These are phyloP conservation scores for Dothiorella sarmentorum DNA, from an alignment of 2,329 filamentous ascomycete species.

Conservation along the genomic window DNA sequence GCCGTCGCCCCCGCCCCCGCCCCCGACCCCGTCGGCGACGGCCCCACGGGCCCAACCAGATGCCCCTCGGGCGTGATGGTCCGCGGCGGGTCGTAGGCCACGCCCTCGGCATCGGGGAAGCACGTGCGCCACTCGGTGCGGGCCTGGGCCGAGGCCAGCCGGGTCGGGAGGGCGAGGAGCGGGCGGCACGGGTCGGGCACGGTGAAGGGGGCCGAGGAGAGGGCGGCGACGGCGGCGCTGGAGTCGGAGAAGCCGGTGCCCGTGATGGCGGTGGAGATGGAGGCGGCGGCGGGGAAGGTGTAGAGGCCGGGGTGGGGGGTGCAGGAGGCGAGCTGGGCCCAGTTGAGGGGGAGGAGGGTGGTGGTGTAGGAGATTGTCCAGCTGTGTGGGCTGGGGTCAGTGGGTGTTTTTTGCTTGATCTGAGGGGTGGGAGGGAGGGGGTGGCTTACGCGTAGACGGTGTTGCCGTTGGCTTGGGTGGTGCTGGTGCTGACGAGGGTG, in stretches of 20 bases:
- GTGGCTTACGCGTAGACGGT: background rate
- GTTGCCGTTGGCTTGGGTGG: background rate
- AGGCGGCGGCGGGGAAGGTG: background rate
- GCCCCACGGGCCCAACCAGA: background rate
- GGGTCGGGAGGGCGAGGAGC: background rate
- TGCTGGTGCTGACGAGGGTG: background rate
- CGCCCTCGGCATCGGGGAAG: background rate
- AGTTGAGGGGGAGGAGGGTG: background rate
- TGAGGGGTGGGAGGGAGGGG: too few relatives aligned
- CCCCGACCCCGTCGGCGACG: background rate
- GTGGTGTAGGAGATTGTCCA: background rate
- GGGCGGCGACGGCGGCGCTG: background rate
- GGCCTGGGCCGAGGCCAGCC: background rate
- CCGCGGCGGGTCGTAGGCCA: background rate
- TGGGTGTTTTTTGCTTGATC: too few relatives aligned
- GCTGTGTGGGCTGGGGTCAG: too few relatives aligned
- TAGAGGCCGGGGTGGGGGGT: background rate
- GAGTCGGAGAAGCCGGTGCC: background rate
- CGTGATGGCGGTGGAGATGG: background rate
- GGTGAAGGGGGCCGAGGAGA: too few relatives aligned
- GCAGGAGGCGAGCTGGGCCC: background rate
- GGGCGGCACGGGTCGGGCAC: background rate
- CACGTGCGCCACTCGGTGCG: background rate
- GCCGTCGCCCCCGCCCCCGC: background rate
- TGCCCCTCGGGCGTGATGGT: background rate